Base-by-base conservation (phyloP, 805 yeast species). In the Soucietia sequanensis region DNA sequence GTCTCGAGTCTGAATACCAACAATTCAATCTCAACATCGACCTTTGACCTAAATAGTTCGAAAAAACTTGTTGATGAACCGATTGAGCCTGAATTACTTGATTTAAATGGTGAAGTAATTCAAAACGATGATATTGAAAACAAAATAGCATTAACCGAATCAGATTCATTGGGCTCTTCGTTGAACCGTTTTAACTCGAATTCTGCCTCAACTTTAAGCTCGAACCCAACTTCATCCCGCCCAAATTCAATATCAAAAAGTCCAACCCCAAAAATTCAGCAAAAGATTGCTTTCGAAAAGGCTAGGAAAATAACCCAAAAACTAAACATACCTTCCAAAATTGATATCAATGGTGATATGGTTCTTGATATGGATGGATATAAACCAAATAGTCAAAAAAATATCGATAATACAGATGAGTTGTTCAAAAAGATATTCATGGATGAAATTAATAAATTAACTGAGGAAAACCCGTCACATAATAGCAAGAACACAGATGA, bases 331-430 rank as follows among this genome's bases (percentile, higher is more conserved):
- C 96, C 97, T 1, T 81, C 95, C 19, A 86, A 81, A 46, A 75
- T 90, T 23, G 95, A 86, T 43, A 81, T 83, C 42, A 85, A 87
- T 50, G 99, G 99, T 9, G 96, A 89, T 53, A 71, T 93, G 47
- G 76, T 89, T 27, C 65, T 93, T 29, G 99, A 93, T 62, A 87
- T 91, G 81, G 95, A 89, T 48, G 99, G 99, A 12, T 93, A 93
- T 62, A 91, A 90, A 60, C 84, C 95, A 22, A 88, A 82, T 48
- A 53, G 69, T 10, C 84, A 81, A 33, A 79, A 81, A 46, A 87
- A 83, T 55, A 77, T 84, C 26, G 80, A 81, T 33, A 80, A 78
- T 46, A 78, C 95, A 0, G 96, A 89, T 54, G 80, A 80, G 33
- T 65, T 84, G 23, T 76, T 93, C 39, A 80, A 79, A 47, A 80